phyloP scores from a whole-genome alignment of 495 filamentous ascomycete species.

The Penicillium arizonense region DNA sequence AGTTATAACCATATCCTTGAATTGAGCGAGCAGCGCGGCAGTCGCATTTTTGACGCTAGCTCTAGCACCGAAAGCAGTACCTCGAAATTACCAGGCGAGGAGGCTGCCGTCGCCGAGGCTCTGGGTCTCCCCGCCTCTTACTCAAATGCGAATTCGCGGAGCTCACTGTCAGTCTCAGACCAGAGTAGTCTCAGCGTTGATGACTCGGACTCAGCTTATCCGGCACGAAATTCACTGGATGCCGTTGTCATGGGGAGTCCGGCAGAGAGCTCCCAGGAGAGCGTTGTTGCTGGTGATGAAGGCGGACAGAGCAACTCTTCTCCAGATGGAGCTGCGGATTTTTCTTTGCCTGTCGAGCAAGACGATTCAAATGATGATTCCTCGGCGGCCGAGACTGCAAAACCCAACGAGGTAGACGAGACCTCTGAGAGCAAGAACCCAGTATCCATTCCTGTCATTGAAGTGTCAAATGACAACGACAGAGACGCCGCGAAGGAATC shows the following conservation, averaged over 20 bases:
- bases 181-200: slow-evolving; percentile 38
- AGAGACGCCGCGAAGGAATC: slow-evolving; percentile 1
- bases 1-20: slow-evolving; percentile 80
- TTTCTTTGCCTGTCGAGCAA: background rate
- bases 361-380: slow-evolving; percentile 7
- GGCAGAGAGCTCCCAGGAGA: slow-evolving; percentile 42
- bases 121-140: slow-evolving; percentile 58
- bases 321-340: slow-evolving; percentile 1
- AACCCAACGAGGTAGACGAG: background rate
- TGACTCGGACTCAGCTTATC: slow-evolving; percentile 26
- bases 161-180: slow-evolving; percentile 51
- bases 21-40: slow-evolving; percentile 52
- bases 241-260: slow-evolving; percentile 29
- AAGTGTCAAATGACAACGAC: slow-evolving; percentile 21
- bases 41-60: slow-evolving; percentile 52
- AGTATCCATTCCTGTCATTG: slow-evolving; percentile 21
- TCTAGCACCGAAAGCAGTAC: slow-evolving; percentile 40
- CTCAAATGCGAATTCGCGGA: slow-evolving; percentile 32
- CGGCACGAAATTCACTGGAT: slow-evolving; percentile 28
- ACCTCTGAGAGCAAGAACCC: background rate
- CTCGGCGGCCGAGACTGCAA: slow-evolving; percentile 5
- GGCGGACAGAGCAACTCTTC: slow-evolving; percentile 7
- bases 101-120: slow-evolving; percentile 70
- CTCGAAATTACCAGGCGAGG: slow-evolving; percentile 53
- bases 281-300: slow-evolving; percentile 11